Percentiles rank a stretch among this genome's conserved stretches.
phyloP scores from a whole-genome alignment of 495 filamentous ascomycete genomes.

The Penicillium coprophilum region DNA sequence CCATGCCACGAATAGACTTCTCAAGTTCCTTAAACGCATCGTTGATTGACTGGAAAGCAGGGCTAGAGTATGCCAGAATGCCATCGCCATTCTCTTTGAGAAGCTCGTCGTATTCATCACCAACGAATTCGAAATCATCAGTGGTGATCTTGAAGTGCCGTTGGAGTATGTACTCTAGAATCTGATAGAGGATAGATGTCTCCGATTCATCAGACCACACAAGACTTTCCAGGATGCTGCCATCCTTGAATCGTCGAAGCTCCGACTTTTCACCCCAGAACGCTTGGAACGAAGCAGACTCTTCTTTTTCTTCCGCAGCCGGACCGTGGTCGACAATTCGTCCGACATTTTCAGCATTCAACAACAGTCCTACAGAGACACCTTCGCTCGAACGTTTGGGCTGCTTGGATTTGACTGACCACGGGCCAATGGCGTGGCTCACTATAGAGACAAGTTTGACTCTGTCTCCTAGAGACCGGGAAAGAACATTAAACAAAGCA shows the following conservation, averaged over 20 bases:
- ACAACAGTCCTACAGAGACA: slow-evolving; percentile 64
- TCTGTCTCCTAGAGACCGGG: slow-evolving; percentile 71
- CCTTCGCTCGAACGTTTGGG: slow-evolving; percentile 25
- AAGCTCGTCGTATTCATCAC: slow-evolving; percentile 59
- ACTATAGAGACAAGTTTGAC: slow-evolving; percentile 62
- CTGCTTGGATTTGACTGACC: slow-evolving; percentile 35
- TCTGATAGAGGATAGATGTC: slow-evolving; percentile 70
- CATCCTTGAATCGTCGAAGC: slow-evolving; percentile 55
- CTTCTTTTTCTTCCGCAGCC: slow-evolving; percentile 67
- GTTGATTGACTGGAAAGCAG: slow-evolving; percentile 56
- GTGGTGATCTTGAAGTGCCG: slow-evolving; percentile 59
- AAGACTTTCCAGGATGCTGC: slow-evolving; percentile 62
- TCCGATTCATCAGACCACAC: slow-evolving; percentile 71
- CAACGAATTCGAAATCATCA: slow-evolving; percentile 56
- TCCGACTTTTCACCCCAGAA: slow-evolving; percentile 59
- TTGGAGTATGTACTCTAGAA: slow-evolving; percentile 68
- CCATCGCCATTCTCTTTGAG: slow-evolving; percentile 46
- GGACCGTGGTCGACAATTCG: slow-evolving; percentile 86
- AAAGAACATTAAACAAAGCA: slow-evolving; percentile 59
- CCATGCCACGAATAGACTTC: slow-evolving; percentile 68
- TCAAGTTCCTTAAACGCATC: slow-evolving; percentile 69
- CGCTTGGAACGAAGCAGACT: slow-evolving; percentile 44
- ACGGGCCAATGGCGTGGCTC: slow-evolving; percentile 36
- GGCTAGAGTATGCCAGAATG: slow-evolving; percentile 36
- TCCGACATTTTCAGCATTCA: slow-evolving; percentile 66